Evolutionary conservation across 345 rosid species (phyloP), one percentile per base, ranked within the genome.

Genomic region (Leavenworthia alabamica): DNA sequence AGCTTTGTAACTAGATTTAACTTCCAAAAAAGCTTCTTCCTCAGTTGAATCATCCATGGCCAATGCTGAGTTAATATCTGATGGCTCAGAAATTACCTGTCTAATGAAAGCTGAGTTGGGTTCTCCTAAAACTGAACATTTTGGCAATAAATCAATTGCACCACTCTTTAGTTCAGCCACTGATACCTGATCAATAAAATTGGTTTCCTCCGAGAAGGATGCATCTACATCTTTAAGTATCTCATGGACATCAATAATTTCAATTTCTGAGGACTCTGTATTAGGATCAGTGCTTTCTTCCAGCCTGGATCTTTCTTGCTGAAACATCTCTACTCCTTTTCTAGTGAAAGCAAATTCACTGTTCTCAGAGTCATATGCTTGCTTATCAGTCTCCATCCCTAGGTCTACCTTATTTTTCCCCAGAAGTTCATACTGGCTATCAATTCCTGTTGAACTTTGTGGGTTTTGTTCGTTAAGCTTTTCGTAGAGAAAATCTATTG

Each of bases 401-500:
- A 51, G 50, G 24, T 53, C 61, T 13, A 64, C 53, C 33, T 56
- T 35, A 61, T 65, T 70, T 15, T 51, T 26, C 59, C 39, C 60
- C 61, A 11, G 15, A 52, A 3, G 39, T 33, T 60, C 67, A 42
- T 3, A 0, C 60, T 39, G 35, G 43, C 20, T 29, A 43, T 33
- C 62, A 42, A 1, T 31, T 48, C 72, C 73, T 49, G 73, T 45
- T 26, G 78, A 54, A 58, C 57, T 60, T 47, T 49, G 52, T 44
- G 61, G 71, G 56, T 62, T 72, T 59, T 60, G 79, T 60, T 82
- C 89, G 56, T 74, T 67, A 36, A 86, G 78, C 75, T 86, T 88
- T 64, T 80, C 78, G 77, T 79, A 80, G 19, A 84, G 80, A 69
- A 71, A 64, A 66, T 68, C 79, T 32, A 90, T 63, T 8, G 94